Evolutionary conservation across 1,284 basidiomycete species (phyloP).

Genomic region (Ganoderma resinaceum): DNA sequence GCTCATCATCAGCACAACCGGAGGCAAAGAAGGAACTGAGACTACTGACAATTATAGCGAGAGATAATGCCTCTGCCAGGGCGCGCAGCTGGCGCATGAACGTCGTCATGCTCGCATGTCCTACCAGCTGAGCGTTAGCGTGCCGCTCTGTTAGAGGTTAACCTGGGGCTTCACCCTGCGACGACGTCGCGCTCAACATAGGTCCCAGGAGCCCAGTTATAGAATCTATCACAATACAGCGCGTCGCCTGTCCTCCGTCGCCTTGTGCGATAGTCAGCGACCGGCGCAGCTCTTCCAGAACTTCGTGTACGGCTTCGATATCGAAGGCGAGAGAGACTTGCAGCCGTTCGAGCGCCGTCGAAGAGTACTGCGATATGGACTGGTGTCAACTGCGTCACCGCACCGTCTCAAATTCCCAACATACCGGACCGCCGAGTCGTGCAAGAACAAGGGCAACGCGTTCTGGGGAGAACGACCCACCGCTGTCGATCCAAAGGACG

Average conservation of each 20-base stretch:
- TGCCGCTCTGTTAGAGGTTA: neutral
- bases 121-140: constrained; percentile 28
- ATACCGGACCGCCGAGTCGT: constrained; percentile 45
- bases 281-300: constrained; percentile 49
- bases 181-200: constrained; percentile 66
- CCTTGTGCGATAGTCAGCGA: constrained; percentile 22
- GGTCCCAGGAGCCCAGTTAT: constrained; percentile 73
- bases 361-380: constrained; percentile 14
- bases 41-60: constrained; percentile 60
- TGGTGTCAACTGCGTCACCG: neutral
- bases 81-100: constrained; percentile 71
- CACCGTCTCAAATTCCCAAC: neutral
- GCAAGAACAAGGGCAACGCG: constrained; percentile 49
- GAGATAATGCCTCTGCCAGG: constrained; percentile 52
- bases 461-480: constrained; percentile 67
- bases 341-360: constrained; percentile 43
- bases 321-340: constrained; percentile 65
- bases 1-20: neutral
- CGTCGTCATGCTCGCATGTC: constrained; percentile 76
- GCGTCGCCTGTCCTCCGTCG: constrained; percentile 33
- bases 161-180: constrained; percentile 54
- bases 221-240: constrained; percentile 68
- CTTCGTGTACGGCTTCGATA: constrained; percentile 55
- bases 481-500: constrained; percentile 75
- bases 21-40: constrained; percentile 29